Conservation (phyloP, 2,329 filamentous ascomycete genomes). For the Phialophora verrucosa region DNA sequence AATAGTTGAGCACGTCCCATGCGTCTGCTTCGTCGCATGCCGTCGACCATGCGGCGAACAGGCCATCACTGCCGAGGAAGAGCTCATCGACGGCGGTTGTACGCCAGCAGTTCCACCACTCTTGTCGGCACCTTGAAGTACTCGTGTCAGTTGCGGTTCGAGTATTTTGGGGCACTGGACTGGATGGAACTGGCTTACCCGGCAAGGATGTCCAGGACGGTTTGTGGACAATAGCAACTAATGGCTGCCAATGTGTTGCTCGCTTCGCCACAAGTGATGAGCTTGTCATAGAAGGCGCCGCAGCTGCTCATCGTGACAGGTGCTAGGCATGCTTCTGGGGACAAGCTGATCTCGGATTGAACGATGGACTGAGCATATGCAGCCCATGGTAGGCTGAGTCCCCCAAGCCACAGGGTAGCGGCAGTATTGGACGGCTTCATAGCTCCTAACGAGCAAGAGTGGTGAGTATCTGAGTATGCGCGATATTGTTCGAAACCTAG, state of each 20-base stretch:
- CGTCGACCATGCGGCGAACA: neutral
- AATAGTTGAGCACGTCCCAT: neutral
- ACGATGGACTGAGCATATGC: neutral
- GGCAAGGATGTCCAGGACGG: neutral
- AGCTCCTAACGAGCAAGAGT: neutral
- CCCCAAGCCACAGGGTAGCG: neutral
- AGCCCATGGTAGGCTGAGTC: neutral
- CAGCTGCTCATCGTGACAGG: neutral
- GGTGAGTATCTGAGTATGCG: neutral
- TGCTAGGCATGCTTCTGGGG: neutral
- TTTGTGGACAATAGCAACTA: neutral
- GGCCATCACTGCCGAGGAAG: neutral
- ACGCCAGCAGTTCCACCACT: constrained; percentile 1
- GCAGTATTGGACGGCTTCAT: neutral
- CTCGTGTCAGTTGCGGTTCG: neutral
- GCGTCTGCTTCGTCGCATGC: neutral
- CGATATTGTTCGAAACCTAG: neutral
- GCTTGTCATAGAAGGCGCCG: neutral
- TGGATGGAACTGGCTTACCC: neutral
- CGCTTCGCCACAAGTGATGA: neutral
- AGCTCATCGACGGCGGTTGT: neutral
- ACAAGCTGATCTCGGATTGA: neutral
- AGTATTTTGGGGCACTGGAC: neutral
- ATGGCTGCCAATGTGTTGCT: neutral
- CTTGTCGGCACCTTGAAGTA: neutral